Conservation (phyloP, 768 basidiomycete species). For the Boletellus ananas region DNA sequence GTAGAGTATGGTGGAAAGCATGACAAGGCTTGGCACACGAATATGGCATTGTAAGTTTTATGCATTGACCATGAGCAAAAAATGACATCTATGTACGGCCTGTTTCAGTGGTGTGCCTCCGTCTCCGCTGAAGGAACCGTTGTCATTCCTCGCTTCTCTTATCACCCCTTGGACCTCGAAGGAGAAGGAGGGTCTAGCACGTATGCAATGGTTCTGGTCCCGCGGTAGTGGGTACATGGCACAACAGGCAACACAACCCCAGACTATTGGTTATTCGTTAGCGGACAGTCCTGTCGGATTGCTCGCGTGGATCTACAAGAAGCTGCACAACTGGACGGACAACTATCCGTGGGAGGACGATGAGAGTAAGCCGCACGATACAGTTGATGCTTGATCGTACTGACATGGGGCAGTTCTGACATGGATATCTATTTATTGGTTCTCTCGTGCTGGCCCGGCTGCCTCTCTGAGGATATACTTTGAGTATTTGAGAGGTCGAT, state of each 20-base stretch:
- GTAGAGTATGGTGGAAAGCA: conserved; percentile 37
- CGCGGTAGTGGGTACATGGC: conserved; percentile 31
- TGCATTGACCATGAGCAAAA: not conserved
- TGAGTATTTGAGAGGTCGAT: conserved; percentile 31
- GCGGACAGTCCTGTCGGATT: conserved; percentile 56
- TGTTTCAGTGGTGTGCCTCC: conserved; percentile 24
- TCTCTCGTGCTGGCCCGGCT: conserved; percentile 55
- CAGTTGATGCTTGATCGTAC: too few relatives aligned
- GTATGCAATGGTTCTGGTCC: conserved; percentile 14
- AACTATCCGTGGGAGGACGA: conserved; percentile 56
- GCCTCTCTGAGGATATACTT: conserved; percentile 59
- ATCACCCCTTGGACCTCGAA: conserved; percentile 25
- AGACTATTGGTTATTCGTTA: conserved; percentile 51
- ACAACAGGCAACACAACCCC: conserved; percentile 43
- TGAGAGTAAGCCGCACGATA: conserved; percentile 36
- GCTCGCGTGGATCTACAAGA: conserved; percentile 53
- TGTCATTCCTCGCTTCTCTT: conserved; percentile 26
- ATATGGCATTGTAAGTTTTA: conserved; percentile 38
- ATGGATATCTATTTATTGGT: conserved; percentile 58
- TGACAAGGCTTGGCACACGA: conserved; percentile 52
- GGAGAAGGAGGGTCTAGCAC: conserved; percentile 25
- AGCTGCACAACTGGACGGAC: conserved; percentile 47
- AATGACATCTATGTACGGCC: too few relatives aligned
- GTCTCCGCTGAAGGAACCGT: conserved; percentile 18
- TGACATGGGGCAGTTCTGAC: conserved; percentile 43